Base-by-base conservation (phyloP, 2,329 filamentous ascomycete genomes). In the Aspergillus candidus region DNA sequence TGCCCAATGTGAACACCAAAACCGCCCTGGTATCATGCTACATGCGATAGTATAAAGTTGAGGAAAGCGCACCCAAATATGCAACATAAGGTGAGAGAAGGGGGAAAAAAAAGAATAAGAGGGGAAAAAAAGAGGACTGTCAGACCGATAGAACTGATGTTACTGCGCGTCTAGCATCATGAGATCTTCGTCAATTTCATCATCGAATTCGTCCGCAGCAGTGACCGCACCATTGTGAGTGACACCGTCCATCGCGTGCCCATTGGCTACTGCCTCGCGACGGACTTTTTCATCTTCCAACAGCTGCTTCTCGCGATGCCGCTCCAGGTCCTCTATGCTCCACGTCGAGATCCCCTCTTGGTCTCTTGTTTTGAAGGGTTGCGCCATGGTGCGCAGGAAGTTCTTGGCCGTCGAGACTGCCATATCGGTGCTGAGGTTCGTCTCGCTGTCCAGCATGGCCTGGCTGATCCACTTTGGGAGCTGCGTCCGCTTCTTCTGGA, bases 381-480 rank as follows among this genome's bases (percentile, higher is more conserved):
- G 88, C 4, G 88, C 90, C 88, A 98, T 98, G 18, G 82, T 83
- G 48, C 86, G 79, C 60, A 98, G 68, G 67, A 98, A 98, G 41
- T 85, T 85, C 69, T 94, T 89, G 10, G 93, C 91, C 37, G 80
- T 83, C 44, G 88, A 87, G 13, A 94, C 85, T 0, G 91, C 88
- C 83, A 97, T 95, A 61, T 98, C 93, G 0, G 93, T 95, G 60
- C 87, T 94, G 48, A 98, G 74, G 56, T 95, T 96, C 10, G 84
- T 83, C 54, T 95, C 89, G 15, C 84, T 83, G 39, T 95, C 89
- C 29, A 86, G 74, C 48, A 98, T 76, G 3, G 86, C 89, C 61
- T 94, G 86, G 51, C 84, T 86, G 60, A 98, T 98, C 93, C 93
- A 98, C 63, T 95, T 95, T 10, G 93, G 93, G 22, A 98, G 74